Evolutionary conservation across 352 stramenopile species (phyloP).

Genomic region (Globisporangium takayamanum): DNA sequence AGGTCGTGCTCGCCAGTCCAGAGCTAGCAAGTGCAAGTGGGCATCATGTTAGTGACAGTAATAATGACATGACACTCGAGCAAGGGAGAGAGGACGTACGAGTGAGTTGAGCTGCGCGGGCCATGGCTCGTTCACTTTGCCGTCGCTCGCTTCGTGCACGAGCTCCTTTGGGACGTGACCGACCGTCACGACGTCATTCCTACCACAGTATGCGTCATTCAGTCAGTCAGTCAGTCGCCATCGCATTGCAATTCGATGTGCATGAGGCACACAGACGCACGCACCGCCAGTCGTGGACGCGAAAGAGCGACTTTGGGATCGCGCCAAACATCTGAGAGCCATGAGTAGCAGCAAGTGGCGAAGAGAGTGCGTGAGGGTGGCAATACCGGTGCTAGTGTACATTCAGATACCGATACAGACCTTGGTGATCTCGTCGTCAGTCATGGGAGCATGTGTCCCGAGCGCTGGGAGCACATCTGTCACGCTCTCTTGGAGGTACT

Average conservation of each 20-base stretch:
- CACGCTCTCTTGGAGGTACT: constrained; percentile 83
- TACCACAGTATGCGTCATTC: constrained; percentile 10
- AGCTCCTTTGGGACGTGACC: constrained; percentile 91
- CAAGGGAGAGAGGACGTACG: constrained; percentile 31
- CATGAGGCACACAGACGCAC: not conserved
- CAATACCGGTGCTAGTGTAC: not conserved
- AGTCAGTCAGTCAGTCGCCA: not conserved
- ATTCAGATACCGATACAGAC: constrained; percentile 18
- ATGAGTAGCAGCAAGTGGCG: not conserved
- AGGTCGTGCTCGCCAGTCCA: constrained; percentile 92
- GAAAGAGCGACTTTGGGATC: constrained; percentile 81
- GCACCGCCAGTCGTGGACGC: constrained; percentile 95
- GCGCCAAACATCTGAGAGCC: constrained; percentile 90
- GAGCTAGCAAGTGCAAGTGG: constrained; percentile 29
- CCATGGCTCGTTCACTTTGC: constrained; percentile 94
- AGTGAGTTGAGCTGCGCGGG: constrained; percentile 95
- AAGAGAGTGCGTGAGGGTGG: not conserved
- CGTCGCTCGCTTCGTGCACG: constrained; percentile 89
- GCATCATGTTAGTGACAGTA: not conserved
- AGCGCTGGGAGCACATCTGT: constrained; percentile 92
- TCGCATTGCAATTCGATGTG: not conserved
- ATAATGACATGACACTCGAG: not conserved
- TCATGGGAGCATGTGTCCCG: constrained; percentile 96
- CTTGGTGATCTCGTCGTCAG: constrained; percentile 85
- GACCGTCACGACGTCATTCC: constrained; percentile 95